Evolutionary conservation across 257 asterid genomes (phyloP).

Genomic region (Petunia secreta): DNA sequence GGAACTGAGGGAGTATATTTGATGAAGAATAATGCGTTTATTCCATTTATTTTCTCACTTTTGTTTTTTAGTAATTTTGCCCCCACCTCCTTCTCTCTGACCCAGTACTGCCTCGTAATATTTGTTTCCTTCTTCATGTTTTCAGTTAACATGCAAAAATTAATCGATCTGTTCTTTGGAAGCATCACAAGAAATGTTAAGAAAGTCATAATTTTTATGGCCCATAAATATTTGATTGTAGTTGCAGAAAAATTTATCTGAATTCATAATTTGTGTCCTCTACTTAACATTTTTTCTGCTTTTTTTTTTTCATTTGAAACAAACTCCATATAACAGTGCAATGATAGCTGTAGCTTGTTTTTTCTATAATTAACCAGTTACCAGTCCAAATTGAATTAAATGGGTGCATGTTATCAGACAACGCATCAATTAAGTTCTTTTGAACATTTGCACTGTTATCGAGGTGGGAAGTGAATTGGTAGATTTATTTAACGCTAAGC

Average conservation of each 20-base stretch:
- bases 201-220: conserved; percentile 30
- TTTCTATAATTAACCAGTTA: background rate
- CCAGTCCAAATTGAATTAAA: conserved; percentile 1
- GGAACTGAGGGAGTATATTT: no score
- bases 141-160: background rate
- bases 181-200: conserved; percentile 25
- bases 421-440: background rate
- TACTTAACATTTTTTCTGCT: conserved; percentile 1
- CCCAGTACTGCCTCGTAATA: background rate
- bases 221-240: conserved; percentile 12
- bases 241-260: conserved; percentile 12
- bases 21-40: conserved; percentile 34
- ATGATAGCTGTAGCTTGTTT: conserved; percentile 22
- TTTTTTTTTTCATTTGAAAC: background rate
- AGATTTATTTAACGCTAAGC: background rate
- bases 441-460: conserved; percentile 6
- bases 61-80: background rate
- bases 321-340: conserved; percentile 4
- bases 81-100: background rate
- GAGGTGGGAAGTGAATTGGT: background rate
- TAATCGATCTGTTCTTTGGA: conserved; percentile 6
- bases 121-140: conserved; percentile 35
- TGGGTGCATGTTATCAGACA: background rate
- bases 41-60: conserved; percentile 31
- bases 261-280: background rate